Evolutionary conservation across 768 basidiomycete species (phyloP).

Genomic region (Psilocybe sp.): DNA sequence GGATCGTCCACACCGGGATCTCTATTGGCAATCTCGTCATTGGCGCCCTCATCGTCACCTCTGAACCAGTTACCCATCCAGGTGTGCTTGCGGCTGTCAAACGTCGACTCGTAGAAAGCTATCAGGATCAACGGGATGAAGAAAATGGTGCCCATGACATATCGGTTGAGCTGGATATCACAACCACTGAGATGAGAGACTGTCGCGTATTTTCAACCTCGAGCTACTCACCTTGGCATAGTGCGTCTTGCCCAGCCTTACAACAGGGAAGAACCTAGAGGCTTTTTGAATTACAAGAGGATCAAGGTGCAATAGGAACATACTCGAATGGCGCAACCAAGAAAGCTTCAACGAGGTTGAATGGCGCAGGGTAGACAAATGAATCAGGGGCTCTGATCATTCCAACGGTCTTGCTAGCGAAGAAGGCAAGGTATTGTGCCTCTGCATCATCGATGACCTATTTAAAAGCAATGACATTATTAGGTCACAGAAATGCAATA

Average conservation of each 20-base stretch:
- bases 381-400: constrained; percentile 87
- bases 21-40: constrained; percentile 48
- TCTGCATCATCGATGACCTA: constrained; percentile 83
- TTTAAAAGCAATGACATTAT: neutral
- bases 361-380: constrained; percentile 89
- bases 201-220: neutral
- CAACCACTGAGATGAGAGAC: constrained; percentile 1
- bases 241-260: constrained; percentile 40
- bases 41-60: constrained; percentile 55
- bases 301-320: constrained; percentile 24
- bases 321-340: constrained; percentile 87
- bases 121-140: constrained; percentile 73
- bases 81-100: constrained; percentile 41
- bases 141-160: constrained; percentile 79
- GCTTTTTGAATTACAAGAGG: neutral
- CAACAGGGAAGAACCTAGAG: constrained; percentile 38
- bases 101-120: constrained; percentile 70
- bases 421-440: constrained; percentile 89
- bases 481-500: neutral
- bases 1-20: constrained; percentile 64
- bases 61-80: constrained; percentile 74
- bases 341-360: constrained; percentile 82
- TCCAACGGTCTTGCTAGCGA: constrained; percentile 79
- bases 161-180: constrained; percentile 60
- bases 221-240: constrained; percentile 53